Percentiles rank a stretch among this genome's conserved stretches.
Conservation (phyloP, 164 flowering plant species). For the Akebia trifoliata region DNA sequence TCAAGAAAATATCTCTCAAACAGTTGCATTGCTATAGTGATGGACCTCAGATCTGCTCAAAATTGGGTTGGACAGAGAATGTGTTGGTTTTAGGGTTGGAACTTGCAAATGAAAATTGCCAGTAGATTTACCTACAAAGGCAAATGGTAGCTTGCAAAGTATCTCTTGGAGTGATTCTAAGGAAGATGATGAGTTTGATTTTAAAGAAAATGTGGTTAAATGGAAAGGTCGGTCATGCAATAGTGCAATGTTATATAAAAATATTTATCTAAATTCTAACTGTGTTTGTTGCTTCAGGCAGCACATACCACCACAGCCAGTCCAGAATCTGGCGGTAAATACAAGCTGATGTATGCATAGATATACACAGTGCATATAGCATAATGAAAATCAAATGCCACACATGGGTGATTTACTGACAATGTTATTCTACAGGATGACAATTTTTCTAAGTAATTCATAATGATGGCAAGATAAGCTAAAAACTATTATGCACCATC, state of each 20-base stretch:
- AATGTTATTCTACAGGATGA: background rate
- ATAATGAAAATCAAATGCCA: background rate
- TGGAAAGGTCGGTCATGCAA: background rate
- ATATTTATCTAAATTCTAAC: too few species aligned
- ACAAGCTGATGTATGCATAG: too few species aligned
- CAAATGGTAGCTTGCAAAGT: background rate
- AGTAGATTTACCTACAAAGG: background rate
- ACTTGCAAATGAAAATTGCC: background rate
- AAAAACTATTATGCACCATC: background rate
- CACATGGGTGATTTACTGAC: background rate
- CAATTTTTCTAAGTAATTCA: background rate
- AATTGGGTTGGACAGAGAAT: background rate
- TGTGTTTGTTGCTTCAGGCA: too few species aligned
- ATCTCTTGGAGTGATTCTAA: background rate
- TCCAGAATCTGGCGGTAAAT: too few species aligned
- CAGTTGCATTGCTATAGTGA: background rate
- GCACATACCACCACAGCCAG: too few species aligned
- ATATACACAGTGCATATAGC: too few species aligned
- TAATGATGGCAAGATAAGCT: background rate
- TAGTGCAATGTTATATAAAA: background rate
- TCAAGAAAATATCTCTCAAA: too few species aligned
- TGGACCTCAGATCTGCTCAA: background rate
- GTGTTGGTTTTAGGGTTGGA: background rate
- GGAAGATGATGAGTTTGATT: background rate
- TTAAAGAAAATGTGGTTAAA: constrained; percentile 2